Evolutionary conservation across 805 yeast genomes (phyloP), one percentile per base, ranked within the genome.

Genomic region (Cyberlindnera maritima): DNA sequence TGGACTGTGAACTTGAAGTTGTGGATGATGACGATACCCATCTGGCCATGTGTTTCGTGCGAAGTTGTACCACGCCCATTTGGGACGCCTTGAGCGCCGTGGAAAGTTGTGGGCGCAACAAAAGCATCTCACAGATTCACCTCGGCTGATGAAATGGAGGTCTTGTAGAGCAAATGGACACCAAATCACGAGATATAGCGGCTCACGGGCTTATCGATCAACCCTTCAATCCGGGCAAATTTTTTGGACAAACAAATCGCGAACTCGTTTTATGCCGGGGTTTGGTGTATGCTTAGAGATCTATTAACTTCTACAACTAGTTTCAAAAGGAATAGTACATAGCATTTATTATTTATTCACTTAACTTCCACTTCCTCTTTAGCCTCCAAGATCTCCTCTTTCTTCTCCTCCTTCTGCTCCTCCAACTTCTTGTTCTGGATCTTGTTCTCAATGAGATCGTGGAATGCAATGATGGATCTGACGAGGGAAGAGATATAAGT

Each of bases 371-470:
- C 43, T 34, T 46, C 49, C 25, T 44, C 45, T 42, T 39, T 43
- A 36, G 44, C 40, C 37, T 50, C 46, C 13, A 25, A 41, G 13
- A 17, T 35, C 2, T 20, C 11, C 17, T 44, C 52, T 13, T 41
- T 34, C 43, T 41, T 47, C 46, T 43, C 40, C 15, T 28, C 45
- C 37, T 47, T 47, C 11, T 34, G 36, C 46, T 68, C 70, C 43
- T 65, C 69, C 25, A 69, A 48, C 47, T 74, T 77, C 62, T 82
- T 84, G 66, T 90, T 90, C 57, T 87, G 88, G 55, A 94, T 83
- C 70, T 94, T 94, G 71, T 95, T 95, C 60, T 94, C 98, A 63
- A 94, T 94, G 66, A 94, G 77, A 65, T 94, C 96, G 68, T 94
- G 96, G 77, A 94, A 92, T 11, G 98, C 95, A 62, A 94, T 86